Base-by-base conservation (phyloP, 108 stramenopile genomes). In the Pseudonitzschia multistriata region DNA sequence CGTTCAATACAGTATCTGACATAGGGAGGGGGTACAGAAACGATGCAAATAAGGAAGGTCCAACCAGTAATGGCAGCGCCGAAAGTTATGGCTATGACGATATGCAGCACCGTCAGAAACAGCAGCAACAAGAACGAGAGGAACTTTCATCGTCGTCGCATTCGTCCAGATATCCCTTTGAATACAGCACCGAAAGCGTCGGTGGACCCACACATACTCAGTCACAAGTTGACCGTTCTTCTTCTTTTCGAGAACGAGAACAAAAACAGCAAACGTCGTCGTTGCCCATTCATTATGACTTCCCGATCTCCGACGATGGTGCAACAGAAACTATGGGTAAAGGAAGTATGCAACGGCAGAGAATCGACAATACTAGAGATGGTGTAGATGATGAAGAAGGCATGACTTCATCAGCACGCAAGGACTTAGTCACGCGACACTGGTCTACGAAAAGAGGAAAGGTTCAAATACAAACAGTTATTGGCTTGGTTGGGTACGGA, bases 371-470 rank as follows among this genome's bases (percentile, higher is more conserved):
- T 29, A 62, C 49, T 25, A 30, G 37, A 21, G 28, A 36, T 14
- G 59, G 21, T 36, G 72, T 67, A 60, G 80, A 76, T 36, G 78
- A 62, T 49, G 71, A 49, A 6, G 71, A 15, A 37, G n/a, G n/a
- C n/a, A 74, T 49, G 77, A 50, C 53, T 45, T 70, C 82, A 31
- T 87, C 87, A 13, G 78, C 91, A 15, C 74, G 91, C 27, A 73
- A 74, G 59, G 91, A 93, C 76, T 76, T 79, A 24, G 78, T 93
- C 28, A 87, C 86, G 68, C 72, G 70, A 45, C 87, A 84, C 73
- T 83, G 83, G 82, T 81, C 89, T 11, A 79, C 87, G 27, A 79
- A 60, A 60, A 25, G 31, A 35, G 89, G 89, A 22, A 83, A 78
- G 55, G 14, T 82, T 11, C 72, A 76, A 70, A 71, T 93, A n/a